Percentiles rank a stretch among this genome's conserved stretches.
phyloP scores from a whole-genome alignment of 768 basidiomycete genomes.

The Chiua virens region DNA sequence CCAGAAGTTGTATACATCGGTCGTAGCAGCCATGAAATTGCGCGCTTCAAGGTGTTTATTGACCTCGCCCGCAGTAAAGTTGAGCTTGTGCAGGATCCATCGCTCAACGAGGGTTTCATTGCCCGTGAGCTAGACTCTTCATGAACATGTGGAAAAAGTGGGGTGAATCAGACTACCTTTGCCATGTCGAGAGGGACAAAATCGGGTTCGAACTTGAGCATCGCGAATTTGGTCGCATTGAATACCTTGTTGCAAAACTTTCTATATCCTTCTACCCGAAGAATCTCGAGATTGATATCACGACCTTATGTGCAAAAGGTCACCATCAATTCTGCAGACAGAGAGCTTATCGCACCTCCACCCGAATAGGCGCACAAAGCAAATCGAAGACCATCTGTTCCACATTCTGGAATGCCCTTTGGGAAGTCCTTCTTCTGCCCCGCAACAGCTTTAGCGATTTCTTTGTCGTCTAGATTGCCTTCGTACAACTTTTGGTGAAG shows the following conservation, averaged over 20 bases:
- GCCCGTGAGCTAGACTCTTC: slow-evolving; percentile 66
- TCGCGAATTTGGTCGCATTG: slow-evolving; percentile 99
- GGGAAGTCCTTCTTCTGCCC: slow-evolving; percentile 99
- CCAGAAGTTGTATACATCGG: slow-evolving; percentile 90
- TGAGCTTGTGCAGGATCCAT: slow-evolving; percentile 95
- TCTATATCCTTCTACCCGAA: slow-evolving; percentile 95
- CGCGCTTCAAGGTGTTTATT: slow-evolving; percentile 74
- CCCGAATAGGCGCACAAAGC: slow-evolving; percentile 93
- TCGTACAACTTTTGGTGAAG: slow-evolving; percentile 84
- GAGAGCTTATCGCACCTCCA: slow-evolving; percentile 54
- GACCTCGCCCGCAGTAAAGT: slow-evolving; percentile 73
- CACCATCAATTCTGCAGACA: not conserved
- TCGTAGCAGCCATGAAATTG: slow-evolving; percentile 93
- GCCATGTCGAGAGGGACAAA: slow-evolving; percentile 74
- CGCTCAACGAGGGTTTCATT: slow-evolving; percentile 89
- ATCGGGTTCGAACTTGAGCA: slow-evolving; percentile 87
- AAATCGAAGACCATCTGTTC: slow-evolving; percentile 94
- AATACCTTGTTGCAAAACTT: slow-evolving; percentile 99
- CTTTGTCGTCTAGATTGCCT: slow-evolving; percentile 92
- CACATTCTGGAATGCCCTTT: slow-evolving; percentile 98
- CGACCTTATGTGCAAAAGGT: slow-evolving; percentile 57
- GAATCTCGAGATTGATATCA: slow-evolving; percentile 95
- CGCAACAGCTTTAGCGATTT: slow-evolving; percentile 84
- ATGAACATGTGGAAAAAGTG: not conserved
- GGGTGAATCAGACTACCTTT: slow-evolving; percentile 48